Evolutionary conservation across 805 yeast genomes (phyloP).

Genomic region (Myxozyma melibiosi): DNA sequence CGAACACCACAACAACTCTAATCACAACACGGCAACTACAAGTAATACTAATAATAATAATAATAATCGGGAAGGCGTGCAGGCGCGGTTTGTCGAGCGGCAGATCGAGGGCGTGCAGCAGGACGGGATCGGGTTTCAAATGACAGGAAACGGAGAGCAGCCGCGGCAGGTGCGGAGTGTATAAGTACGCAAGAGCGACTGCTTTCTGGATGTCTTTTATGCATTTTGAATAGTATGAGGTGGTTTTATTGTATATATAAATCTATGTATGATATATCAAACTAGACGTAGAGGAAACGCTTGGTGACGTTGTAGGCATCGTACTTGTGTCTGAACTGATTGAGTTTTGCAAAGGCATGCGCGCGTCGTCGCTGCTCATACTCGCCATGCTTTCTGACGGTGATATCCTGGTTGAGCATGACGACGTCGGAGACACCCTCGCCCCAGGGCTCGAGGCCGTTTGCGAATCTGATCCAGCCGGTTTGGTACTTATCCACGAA

Average conservation of each 20-base stretch:
- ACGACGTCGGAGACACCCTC: conserved; percentile 17
- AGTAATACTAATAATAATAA: no score
- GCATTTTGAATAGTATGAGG: neutral
- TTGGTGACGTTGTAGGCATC: conserved; percentile 31
- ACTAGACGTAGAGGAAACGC: conserved; percentile 24
- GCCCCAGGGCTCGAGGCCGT: conserved; percentile 40
- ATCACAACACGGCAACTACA: no score
- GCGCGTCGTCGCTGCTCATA: conserved; percentile 22
- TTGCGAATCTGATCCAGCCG: conserved; percentile 37
- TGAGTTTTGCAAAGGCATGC: conserved; percentile 18
- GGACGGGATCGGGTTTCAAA: neutral
- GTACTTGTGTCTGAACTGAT: conserved; percentile 22
- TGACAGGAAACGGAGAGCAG: neutral
- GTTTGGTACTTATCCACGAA: conserved; percentile 36
- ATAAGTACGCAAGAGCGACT: neutral
- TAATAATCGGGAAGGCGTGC: no score
- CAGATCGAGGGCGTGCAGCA: conserved; percentile 1
- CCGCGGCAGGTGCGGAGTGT: neutral
- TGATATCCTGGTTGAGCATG: conserved; percentile 18
- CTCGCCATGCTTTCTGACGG: conserved; percentile 22
- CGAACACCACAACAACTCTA: neutral
- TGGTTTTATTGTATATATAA: neutral
- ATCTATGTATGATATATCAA: neutral
- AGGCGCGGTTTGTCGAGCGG: no score
- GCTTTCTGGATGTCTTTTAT: neutral